These are phyloP conservation scores for Paratrypanosoma confusum DNA, from an alignment of 208 protist species.

Conservation along the genomic window DNA sequence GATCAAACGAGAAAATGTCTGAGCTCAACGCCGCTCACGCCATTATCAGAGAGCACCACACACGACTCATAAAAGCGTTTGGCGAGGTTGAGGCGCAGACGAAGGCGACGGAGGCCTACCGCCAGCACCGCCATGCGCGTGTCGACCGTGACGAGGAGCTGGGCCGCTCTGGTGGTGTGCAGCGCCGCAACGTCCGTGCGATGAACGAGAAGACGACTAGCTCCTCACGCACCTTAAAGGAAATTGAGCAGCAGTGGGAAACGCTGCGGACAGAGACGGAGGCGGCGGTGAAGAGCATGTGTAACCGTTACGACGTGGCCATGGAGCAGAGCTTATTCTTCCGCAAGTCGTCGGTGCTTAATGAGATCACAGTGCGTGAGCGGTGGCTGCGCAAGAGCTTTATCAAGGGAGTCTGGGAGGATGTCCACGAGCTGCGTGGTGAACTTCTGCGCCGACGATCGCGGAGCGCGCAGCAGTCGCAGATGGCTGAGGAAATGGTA, in stretches of 20 bases:
- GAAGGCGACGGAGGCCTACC: slow-evolving; percentile 44
- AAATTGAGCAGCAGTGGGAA: slow-evolving; percentile 64
- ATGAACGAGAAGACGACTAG: slow-evolving; percentile 12
- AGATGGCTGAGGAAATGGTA: slow-evolving; percentile 85
- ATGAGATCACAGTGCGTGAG: slow-evolving; percentile 79
- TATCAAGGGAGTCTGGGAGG: slow-evolving; percentile 79
- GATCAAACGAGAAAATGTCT: slow-evolving; percentile 82
- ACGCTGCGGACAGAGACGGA: slow-evolving; percentile 64
- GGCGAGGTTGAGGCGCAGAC: slow-evolving; percentile 41
- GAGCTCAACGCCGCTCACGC: slow-evolving; percentile 84
- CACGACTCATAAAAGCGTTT: slow-evolving; percentile 46
- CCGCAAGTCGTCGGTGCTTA: slow-evolving; percentile 63
- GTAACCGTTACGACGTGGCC: slow-evolving; percentile 79
- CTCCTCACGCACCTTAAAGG: slow-evolving; percentile 43
- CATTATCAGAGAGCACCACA: slow-evolving; percentile 82
- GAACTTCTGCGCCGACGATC: slow-evolving; percentile 80
- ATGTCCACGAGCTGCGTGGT: slow-evolving; percentile 80
- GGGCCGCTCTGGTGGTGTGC: slow-evolving; percentile 62
- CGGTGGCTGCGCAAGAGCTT: slow-evolving; percentile 82
- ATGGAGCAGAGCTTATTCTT: slow-evolving; percentile 79
- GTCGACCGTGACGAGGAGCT: slow-evolving; percentile 59
- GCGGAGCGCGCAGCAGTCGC: slow-evolving; percentile 77
- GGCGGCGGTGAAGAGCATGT: slow-evolving; percentile 64
- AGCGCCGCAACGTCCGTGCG: slow-evolving; percentile 42
- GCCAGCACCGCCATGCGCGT: slow-evolving; percentile 53